Conservation (phyloP, 768 basidiomycete species). For the Lactifluus rugatus region DNA sequence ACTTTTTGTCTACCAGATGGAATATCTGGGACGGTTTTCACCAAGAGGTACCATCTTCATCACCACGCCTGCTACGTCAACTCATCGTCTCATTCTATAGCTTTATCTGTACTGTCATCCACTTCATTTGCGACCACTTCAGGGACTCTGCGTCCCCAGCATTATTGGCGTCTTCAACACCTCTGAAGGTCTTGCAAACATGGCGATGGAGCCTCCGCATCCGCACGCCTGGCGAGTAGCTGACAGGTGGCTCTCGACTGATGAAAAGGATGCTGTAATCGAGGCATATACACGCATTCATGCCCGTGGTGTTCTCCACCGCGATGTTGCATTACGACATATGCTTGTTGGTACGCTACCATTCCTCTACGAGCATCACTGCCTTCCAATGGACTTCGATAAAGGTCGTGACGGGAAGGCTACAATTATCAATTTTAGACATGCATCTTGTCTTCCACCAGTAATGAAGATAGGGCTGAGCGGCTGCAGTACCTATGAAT, state of each 20-base stretch:
- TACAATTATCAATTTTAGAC: constrained; percentile 43
- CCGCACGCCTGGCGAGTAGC: constrained; percentile 52
- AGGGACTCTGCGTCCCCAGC: constrained; percentile 44
- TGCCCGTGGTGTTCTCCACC: constrained; percentile 28
- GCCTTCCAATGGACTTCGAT: background rate
- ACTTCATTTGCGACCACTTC: constrained; percentile 38
- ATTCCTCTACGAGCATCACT: background rate
- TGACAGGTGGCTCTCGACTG: constrained; percentile 41
- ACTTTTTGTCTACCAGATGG: constrained; percentile 2
- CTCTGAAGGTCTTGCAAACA: constrained; percentile 29
- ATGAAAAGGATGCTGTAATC: constrained; percentile 43
- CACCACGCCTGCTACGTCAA: background rate
- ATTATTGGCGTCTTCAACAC: constrained; percentile 43
- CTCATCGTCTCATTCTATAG: constrained; percentile 26
- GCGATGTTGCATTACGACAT: constrained; percentile 28
- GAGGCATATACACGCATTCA: constrained; percentile 39
- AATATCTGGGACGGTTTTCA: constrained; percentile 16
- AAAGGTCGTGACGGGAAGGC: constrained; percentile 33
- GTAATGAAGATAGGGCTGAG: constrained; percentile 28
- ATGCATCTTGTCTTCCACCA: constrained; percentile 26
- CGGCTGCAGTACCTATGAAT: constrained; percentile 31
- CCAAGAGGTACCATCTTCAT: constrained; percentile 5
- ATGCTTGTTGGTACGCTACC: constrained; percentile 35
- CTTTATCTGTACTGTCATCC: constrained; percentile 42
- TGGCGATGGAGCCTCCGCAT: constrained; percentile 49